Conservation (phyloP, 148 eudicot species). For the Gaultheria prostrata region DNA sequence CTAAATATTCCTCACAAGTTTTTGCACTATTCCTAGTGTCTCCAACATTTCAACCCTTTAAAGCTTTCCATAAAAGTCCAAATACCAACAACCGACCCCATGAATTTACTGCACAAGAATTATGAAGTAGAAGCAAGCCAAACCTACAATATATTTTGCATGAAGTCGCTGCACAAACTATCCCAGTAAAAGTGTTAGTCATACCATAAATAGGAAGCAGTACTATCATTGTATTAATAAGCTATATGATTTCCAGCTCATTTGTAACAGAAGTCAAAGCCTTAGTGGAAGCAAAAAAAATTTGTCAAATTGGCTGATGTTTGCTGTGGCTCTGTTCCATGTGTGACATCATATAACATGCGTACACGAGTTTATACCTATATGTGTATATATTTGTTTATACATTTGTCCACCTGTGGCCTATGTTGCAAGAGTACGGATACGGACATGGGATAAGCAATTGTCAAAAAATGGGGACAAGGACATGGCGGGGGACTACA, state of each 20-base stretch:
- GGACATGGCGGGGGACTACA: background rate
- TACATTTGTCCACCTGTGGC: background rate
- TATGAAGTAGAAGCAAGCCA: background rate
- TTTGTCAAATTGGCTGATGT: background rate
- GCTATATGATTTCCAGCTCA: background rate
- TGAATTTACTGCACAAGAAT: background rate
- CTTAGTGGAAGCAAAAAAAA: background rate
- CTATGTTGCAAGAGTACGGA: background rate
- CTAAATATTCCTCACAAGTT: background rate
- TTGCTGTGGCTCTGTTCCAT: background rate
- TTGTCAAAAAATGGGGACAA: background rate
- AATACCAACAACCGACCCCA: background rate
- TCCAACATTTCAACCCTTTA: background rate
- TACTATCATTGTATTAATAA: background rate
- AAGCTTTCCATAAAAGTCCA: background rate
- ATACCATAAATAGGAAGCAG: background rate
- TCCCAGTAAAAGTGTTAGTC: background rate
- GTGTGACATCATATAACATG: no score
- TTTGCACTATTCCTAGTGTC: background rate
- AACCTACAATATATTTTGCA: background rate
- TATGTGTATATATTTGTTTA: background rate
- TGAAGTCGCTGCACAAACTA: background rate
- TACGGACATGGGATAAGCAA: background rate
- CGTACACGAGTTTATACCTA: background rate
- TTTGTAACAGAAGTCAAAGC: background rate